A percentile compares a stretch with the other conserved stretches of the same genome.
phyloP scores from a whole-genome alignment of 768 basidiomycete genomes.

The Chalciporus pseudorubinellus region DNA sequence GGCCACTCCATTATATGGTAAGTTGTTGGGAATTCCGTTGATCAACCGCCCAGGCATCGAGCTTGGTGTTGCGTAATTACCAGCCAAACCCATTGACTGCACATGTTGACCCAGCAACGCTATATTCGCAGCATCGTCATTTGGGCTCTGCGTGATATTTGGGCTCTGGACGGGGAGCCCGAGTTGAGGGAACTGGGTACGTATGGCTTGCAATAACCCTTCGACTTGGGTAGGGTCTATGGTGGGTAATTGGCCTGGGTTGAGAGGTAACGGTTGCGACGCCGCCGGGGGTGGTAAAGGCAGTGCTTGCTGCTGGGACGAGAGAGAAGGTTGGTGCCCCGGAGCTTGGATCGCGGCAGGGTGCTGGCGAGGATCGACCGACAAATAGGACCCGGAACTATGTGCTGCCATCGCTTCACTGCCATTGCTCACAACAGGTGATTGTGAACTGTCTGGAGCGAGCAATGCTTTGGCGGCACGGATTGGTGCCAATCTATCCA shows the following conservation, averaged over 20 bases:
- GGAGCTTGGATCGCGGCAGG: neutral
- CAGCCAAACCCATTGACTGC: neutral
- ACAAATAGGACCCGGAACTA: neutral
- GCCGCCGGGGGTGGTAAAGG: neutral
- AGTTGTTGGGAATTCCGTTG: neutral
- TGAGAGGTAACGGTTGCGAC: slow-evolving; percentile 1
- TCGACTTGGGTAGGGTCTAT: slow-evolving; percentile 7
- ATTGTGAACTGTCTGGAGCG: slow-evolving; percentile 5
- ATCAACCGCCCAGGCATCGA: neutral
- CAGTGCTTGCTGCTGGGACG: slow-evolving; percentile 1
- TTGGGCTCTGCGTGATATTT: neutral
- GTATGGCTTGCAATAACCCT: slow-evolving; percentile 17
- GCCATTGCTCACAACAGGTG: slow-evolving; percentile 6
- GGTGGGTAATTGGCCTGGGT: slow-evolving; percentile 1
- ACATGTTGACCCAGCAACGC: neutral
- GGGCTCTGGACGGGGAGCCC: neutral
- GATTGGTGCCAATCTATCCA: slow-evolving; percentile 33
- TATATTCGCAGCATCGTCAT: neutral
- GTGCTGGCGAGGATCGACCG: slow-evolving; percentile 1
- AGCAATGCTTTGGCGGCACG: slow-evolving; percentile 33
- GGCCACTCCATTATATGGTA: neutral
- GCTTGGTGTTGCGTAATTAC: neutral
- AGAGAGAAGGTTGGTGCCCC: neutral
- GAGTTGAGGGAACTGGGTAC: slow-evolving; percentile 16
- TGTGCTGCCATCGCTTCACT: neutral